A percentile compares a stretch with the other conserved stretches of the same genome.
Conservation (phyloP, 2,329 filamentous ascomycete species). For the Penicillium palitans region DNA sequence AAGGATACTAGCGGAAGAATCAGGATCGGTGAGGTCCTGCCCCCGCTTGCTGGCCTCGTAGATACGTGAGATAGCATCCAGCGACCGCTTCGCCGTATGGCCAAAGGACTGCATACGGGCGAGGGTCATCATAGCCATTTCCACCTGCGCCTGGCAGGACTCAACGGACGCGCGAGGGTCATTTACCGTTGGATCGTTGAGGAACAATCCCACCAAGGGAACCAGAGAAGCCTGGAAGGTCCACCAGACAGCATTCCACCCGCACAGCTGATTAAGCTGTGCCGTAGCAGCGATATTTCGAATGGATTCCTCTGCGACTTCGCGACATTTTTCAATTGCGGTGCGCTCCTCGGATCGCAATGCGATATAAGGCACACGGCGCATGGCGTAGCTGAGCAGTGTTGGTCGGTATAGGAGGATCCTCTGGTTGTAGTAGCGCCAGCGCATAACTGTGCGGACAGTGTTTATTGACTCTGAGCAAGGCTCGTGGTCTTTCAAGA, state of each 20-base stretch:
- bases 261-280: slow-evolving; percentile 71
- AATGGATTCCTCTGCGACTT: slow-evolving; percentile 69
- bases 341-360: slow-evolving; percentile 62
- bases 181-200: slow-evolving; percentile 48
- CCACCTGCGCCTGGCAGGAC: slow-evolving; percentile 57
- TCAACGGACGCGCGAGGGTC: slow-evolving; percentile 60
- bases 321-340: slow-evolving; percentile 67
- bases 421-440: slow-evolving; percentile 76
- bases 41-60: slow-evolving; percentile 56
- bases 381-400: slow-evolving; percentile 64
- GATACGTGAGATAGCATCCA: slow-evolving; percentile 64
- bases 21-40: slow-evolving; percentile 15
- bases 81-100: slow-evolving; percentile 60
- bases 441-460: slow-evolving; percentile 74
- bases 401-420: slow-evolving; percentile 74
- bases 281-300: slow-evolving; percentile 71
- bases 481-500: slow-evolving; percentile 63
- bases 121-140: slow-evolving; percentile 42
- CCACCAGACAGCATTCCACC: slow-evolving; percentile 81
- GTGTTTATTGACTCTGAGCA: slow-evolving; percentile 71
- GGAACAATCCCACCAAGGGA: slow-evolving; percentile 70
- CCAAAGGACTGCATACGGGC: slow-evolving; percentile 64
- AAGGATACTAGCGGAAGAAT: slow-evolving; percentile 13
- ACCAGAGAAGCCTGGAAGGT: slow-evolving; percentile 80
- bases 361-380: slow-evolving; percentile 52